Evolutionary conservation across 2,329 filamentous ascomycete species (phyloP), one percentile per base, ranked within the genome.

Genomic region (Colletotrichum shisoi): DNA sequence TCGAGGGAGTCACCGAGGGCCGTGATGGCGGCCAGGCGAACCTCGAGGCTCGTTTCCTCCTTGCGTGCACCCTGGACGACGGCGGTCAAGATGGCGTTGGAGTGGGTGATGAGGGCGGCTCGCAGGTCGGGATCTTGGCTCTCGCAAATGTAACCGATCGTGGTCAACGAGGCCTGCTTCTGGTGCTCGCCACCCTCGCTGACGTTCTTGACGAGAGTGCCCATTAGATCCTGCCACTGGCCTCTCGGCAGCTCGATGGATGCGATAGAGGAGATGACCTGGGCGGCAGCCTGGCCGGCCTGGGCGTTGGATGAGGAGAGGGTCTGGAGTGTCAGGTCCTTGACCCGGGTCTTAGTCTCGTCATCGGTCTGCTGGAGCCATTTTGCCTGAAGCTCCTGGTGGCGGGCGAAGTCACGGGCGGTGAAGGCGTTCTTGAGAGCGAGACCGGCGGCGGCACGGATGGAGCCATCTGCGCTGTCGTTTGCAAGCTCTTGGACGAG

Each of bases 71-170:
- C 95, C 81, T 98, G 95, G 8, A 99, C 94, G 69, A 99, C 95
- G 69, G 95, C 95, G 15, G 95, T 99, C 75, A 99, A 83, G 79
- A 99, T 99, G 72, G 94, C 94, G 79, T 99, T 99, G 72, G 94
- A 98, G 83, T 98, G 94, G 72, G 89, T 84, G 71, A 91, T 85
- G 74, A 97, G 81, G 78, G 91, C 89, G 70, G 91, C 87, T 71
- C 95, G 88, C 58, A 99, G 87, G 69, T 97, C 94, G 56, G 87
- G 76, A 76, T 99, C 95, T 76, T 96, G 93, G 73, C 91, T 94
- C 80, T 99, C 95, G 85, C 95, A 99, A 74, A 99, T 94, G 82
- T 95, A 99, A 73, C 95, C 95, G 79, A 99, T 97, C n/a, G 94
- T 91, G 65, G 93, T 94, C 75, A 99, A 83, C 51, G 94, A 98